Evolutionary conservation across 169 alveolate species (phyloP).

Genomic region (Eimeria tenella): DNA sequence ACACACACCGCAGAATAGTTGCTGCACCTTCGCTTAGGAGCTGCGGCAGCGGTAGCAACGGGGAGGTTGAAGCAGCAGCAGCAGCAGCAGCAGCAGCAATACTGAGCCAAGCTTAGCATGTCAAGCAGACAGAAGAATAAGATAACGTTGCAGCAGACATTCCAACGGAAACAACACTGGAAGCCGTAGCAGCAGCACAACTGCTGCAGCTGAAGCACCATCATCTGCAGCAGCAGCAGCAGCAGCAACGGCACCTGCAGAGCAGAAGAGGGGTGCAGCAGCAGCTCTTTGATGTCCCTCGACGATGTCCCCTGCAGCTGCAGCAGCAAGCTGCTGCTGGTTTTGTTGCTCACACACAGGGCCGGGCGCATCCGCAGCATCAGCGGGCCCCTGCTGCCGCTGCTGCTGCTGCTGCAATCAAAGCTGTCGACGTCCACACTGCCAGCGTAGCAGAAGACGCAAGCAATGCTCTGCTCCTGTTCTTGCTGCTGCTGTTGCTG

Average conservation of each 20-base stretch:
- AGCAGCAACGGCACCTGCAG: background rate
- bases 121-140: background rate
- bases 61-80: background rate
- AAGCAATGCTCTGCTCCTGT: background rate
- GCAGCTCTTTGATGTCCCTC: slow-evolving; percentile 3
- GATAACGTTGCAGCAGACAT: background rate
- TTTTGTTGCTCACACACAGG: background rate
- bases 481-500: slow-evolving; percentile 32
- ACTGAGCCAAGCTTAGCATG: background rate
- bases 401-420: slow-evolving; percentile 40
- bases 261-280: slow-evolving; percentile 9
- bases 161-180: background rate
- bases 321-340: slow-evolving; percentile 55
- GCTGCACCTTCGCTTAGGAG: background rate
- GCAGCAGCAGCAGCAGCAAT: slow-evolving; percentile 48
- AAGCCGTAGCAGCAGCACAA: background rate
- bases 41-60: slow-evolving; percentile 33
- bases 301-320: slow-evolving; percentile 30
- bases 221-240: slow-evolving; percentile 5
- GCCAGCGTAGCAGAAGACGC: background rate
- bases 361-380: slow-evolving; percentile 54
- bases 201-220: background rate
- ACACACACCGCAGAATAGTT: background rate
- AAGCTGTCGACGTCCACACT: background rate
- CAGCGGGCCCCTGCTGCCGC: slow-evolving; percentile 32